Conservation (phyloP, 192 early-diverging fungal species). For the Entomortierella lignicola region DNA sequence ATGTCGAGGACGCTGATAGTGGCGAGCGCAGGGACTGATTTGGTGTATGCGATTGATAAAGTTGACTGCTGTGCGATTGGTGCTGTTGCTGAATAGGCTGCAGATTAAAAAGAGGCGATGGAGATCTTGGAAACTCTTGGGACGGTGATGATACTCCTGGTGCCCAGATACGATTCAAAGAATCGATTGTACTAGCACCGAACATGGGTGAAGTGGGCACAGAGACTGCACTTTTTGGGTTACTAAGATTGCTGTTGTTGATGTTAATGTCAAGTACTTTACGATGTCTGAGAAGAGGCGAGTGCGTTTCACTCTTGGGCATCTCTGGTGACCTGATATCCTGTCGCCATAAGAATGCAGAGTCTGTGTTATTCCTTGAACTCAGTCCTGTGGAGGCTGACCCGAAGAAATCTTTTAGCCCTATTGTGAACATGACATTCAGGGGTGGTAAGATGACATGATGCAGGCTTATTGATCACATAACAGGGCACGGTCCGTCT, state of each 20-base stretch:
- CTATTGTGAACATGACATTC: background rate
- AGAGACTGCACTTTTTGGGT: constrained; percentile 32
- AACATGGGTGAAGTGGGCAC: constrained; percentile 48
- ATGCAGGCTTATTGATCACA: background rate
- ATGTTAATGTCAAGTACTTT: constrained; percentile 3
- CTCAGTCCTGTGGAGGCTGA: constrained; percentile 12
- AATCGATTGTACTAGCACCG: constrained; percentile 34
- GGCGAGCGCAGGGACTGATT: constrained; percentile 48
- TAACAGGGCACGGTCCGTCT: background rate
- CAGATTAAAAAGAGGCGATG: constrained; percentile 64
- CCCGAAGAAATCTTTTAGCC: constrained; percentile 4
- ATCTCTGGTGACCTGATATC: constrained; percentile 27
- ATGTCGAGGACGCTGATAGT: constrained; percentile 31
- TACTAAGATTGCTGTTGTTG: constrained; percentile 11
- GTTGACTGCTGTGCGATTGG: constrained; percentile 14
- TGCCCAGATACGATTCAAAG: constrained; percentile 52
- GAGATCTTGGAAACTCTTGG: constrained; percentile 67
- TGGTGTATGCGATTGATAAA: constrained; percentile 33
- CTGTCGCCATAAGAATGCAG: constrained; percentile 49
- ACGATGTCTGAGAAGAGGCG: constrained; percentile 29
- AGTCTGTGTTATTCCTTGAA: constrained; percentile 12
- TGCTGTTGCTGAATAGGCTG: constrained; percentile 47
- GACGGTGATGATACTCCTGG: constrained; percentile 31
- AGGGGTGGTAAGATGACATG: background rate
- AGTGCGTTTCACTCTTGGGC: constrained; percentile 34